Evolutionary conservation across 2,329 filamentous ascomycete species (phyloP), one percentile per base, ranked within the genome.

Genomic region (Fusarium sp.): DNA sequence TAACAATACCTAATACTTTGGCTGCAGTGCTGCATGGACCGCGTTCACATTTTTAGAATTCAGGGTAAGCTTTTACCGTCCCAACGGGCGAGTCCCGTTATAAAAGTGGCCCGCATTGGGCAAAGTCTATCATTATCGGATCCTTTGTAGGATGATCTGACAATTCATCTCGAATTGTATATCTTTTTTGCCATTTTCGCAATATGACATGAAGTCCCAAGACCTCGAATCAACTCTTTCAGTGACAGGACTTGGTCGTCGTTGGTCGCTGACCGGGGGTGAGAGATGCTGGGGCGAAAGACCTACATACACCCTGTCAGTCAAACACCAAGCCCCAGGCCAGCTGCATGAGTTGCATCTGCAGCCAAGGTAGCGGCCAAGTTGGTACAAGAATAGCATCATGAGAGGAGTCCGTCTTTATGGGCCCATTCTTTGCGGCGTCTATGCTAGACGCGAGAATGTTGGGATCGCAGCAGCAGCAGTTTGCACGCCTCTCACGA

Each of bases 321-420:
- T 63, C 44, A 50, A 65, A 58, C 42, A 48, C 61, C 66, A 70
- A 54, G 70, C 70, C 70, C 71, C 67, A 56, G 71, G 58, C 64
- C 68, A 74, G 62, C 71, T 73, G 68, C 71, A 74, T 57, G 59
- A 71, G 61, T 33, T 73, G 61, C 51, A 65, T 31, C 48, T 71
- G 41, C 67, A 68, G 51, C 68, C 68, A 70, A 61, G 61, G 30
- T 39, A 41, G 24, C 36, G 54, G 48, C 57, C 47, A 57, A 61
- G 67, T 44, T 61, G 71, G 38, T 62, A 73, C 51, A 69, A 74
- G 63, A 74, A 74, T 74, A 74, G 71, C 65, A 74, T 70, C 71
- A 66, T 33, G 41, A 54, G 65, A 48, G 41, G 48, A 67, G 47
- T 54, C 47, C n/a, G 18, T 63, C 20, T 33, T 57, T 28, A 41